A percentile compares a stretch with the other conserved stretches of the same genome.
Evolutionary conservation across 2,329 filamentous ascomycete genomes (phyloP).

Genomic region (Aspergillus ibericus): DNA sequence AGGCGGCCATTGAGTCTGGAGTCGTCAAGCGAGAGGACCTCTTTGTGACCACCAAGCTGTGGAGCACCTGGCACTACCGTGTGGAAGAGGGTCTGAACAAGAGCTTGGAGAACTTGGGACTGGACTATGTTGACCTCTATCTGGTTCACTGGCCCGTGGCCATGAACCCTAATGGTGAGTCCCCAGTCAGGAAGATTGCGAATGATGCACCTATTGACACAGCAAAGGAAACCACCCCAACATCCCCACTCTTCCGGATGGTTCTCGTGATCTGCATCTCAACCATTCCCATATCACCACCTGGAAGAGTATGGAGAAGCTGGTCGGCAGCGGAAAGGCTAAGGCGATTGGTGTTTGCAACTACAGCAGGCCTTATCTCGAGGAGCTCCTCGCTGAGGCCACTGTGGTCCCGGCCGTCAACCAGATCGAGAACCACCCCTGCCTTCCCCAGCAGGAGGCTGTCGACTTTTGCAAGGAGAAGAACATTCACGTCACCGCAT

Average conservation of each 20-base stretch:
- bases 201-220: not conserved
- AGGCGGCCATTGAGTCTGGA: constrained; percentile 68
- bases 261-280: constrained; percentile 69
- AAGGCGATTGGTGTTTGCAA: constrained; percentile 62
- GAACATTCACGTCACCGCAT: constrained; percentile 55
- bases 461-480: constrained; percentile 52
- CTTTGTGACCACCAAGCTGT: constrained; percentile 83
- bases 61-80: constrained; percentile 74
- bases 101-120: constrained; percentile 69
- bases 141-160: constrained; percentile 80
- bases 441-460: constrained; percentile 58
- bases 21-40: constrained; percentile 73
- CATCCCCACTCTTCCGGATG: constrained; percentile 74
- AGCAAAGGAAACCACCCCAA: constrained; percentile 36
- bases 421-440: constrained; percentile 80
- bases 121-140: constrained; percentile 80
- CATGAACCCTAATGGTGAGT: constrained; percentile 71
- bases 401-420: constrained; percentile 67
- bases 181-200: not conserved
- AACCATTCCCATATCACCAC: constrained; percentile 71
- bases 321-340: constrained; percentile 56
- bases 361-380: constrained; percentile 55
- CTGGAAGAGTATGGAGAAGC: constrained; percentile 69
- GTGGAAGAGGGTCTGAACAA: constrained; percentile 70
- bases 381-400: constrained; percentile 58